Base-by-base conservation (phyloP, 176 grass and related monocot genomes). In the Bromus sterilis region DNA sequence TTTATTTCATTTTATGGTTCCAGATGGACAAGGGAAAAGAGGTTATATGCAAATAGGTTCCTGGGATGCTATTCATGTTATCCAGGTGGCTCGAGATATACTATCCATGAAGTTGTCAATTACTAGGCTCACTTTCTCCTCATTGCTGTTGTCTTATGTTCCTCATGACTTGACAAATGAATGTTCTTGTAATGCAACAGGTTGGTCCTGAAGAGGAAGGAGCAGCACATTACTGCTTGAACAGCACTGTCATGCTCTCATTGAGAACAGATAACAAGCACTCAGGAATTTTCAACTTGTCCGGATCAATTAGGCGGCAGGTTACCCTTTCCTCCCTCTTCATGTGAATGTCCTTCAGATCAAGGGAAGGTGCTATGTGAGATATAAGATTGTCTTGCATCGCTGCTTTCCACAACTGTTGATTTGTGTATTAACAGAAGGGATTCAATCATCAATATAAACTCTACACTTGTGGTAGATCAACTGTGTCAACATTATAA, bases 61-160 rank as follows among this genome's bases (percentile, higher is more conserved):
- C 28, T 99, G 97, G 97, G 97, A 99, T 66, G 91, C 93, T 81
- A 90, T 99, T 90, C 97, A 99, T 87, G 91, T 99, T 77, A 91
- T 99, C 82, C 93, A 99, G 97, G 97, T 99, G 35, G 53, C 49
- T 68, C 20, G 34, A 79, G 6, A 70, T 58, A 78, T 42, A 63
- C 3, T 28, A 11, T 77, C 62, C 20, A 63, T 67, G 25, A 59
- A 78, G 5, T 32, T 66, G 4, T 71, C 39, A 56, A 74, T 78
- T 57, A 73, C 81, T 78, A 53, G 66, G 67, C 34, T 73, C 1
- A 2, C 40, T 83, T 72, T 84, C 31, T 30, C 63, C 60, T 67
- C 15, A 6, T 44, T 76, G 9, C 1, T 79, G 14, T 82, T 77
- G 68, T 89, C 44, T 71, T 80, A 39, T 79, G 14, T 77, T 74